These are phyloP conservation scores for Apiotrichum veenhuisii DNA, from an alignment of 1,284 basidiomycete species.

Conservation along the genomic window DNA sequence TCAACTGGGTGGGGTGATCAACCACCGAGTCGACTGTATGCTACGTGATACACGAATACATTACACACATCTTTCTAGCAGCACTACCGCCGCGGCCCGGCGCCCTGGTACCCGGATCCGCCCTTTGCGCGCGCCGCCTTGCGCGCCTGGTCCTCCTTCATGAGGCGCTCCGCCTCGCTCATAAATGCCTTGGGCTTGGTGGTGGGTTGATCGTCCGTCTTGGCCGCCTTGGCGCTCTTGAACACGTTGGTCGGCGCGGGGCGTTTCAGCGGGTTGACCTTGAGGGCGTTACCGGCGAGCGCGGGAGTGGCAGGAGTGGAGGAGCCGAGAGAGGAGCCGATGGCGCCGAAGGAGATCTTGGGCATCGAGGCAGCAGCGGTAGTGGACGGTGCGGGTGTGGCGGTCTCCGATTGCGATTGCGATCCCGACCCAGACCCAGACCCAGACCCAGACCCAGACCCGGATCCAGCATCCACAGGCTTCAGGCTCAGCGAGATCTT, in stretches of 20 bases:
- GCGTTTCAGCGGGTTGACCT: constrained; percentile 47
- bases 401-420: no score
- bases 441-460: neutral
- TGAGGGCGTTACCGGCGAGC: neutral
- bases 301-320: neutral
- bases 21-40: no score
- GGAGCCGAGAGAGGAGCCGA: constrained; percentile 2
- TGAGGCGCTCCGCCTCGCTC: constrained; percentile 77
- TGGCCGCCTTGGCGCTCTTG: constrained; percentile 55
- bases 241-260: constrained; percentile 60
- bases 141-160: constrained; percentile 79
- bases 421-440: no score
- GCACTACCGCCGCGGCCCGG: constrained; percentile 5
- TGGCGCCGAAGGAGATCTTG: constrained; percentile 12
- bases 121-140: constrained; percentile 50
- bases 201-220: constrained; percentile 51
- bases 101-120: constrained; percentile 12
- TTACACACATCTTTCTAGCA: neutral
- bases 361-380: constrained; percentile 5
- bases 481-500: constrained; percentile 46
- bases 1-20: no score
- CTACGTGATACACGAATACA: neutral
- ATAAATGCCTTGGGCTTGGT: constrained; percentile 54
- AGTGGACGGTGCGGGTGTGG: constrained; percentile 10
- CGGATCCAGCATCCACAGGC: constrained; percentile 29